A percentile compares a stretch with the other conserved stretches of the same genome.
Evolutionary conservation across 1,284 basidiomycete species (phyloP).

Genomic region (Pseudomicrostroma phylloplanum): DNA sequence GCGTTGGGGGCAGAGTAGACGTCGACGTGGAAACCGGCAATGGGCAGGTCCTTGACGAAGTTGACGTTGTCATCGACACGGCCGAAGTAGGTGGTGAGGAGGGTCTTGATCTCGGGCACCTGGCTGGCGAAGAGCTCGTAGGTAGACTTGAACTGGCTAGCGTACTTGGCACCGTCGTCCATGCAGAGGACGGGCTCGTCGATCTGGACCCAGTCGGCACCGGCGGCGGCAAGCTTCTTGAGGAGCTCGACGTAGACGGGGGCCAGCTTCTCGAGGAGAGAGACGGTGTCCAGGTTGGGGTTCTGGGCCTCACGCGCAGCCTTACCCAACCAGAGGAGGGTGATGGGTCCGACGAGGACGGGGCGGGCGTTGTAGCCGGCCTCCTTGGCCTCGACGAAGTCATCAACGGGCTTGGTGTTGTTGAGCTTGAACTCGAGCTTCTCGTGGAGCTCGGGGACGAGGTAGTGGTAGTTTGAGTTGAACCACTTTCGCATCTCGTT

Average conservation of each 20-base stretch:
- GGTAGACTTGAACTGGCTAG: slow-evolving; percentile 72
- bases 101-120: slow-evolving; percentile 70
- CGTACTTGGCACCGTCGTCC: slow-evolving; percentile 73
- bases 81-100: slow-evolving; percentile 87
- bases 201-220: slow-evolving; percentile 88
- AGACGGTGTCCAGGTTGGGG: slow-evolving; percentile 80
- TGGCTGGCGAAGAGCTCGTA: slow-evolving; percentile 77
- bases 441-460: slow-evolving; percentile 93
- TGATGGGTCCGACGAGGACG: slow-evolving; percentile 90
- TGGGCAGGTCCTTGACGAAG: slow-evolving; percentile 84
- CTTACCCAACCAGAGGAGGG: slow-evolving; percentile 92
- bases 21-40: slow-evolving; percentile 93
- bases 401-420: slow-evolving; percentile 84
- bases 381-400: slow-evolving; percentile 90
- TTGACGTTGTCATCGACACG: slow-evolving; percentile 88
- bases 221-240: slow-evolving; percentile 81
- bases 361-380: slow-evolving; percentile 87
- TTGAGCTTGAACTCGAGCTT: slow-evolving; percentile 87
- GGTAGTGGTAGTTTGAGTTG: slow-evolving; percentile 99
- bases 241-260: slow-evolving; percentile 90
- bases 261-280: slow-evolving; percentile 80
- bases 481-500: slow-evolving; percentile 99
- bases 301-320: slow-evolving; percentile 72
- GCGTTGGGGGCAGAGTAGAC: slow-evolving; percentile 81
- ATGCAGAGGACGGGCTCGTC: slow-evolving; percentile 96